Conservation (phyloP, 1,284 basidiomycete species). For the Leccinum cinnamomeum region DNA sequence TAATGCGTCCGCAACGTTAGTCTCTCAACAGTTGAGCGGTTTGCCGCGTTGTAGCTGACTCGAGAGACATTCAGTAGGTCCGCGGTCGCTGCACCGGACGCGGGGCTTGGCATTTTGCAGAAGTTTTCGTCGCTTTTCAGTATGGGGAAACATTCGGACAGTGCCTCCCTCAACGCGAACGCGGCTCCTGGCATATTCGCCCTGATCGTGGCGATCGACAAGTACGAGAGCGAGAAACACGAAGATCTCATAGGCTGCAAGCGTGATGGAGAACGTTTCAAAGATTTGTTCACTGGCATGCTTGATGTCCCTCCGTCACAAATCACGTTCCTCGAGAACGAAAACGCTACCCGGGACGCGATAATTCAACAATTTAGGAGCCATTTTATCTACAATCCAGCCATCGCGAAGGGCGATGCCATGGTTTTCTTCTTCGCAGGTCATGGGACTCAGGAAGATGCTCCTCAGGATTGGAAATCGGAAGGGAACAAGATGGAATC, state of each 20-base stretch:
- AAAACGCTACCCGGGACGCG: conserved; percentile 1
- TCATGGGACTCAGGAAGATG: background rate
- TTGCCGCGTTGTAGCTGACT: background rate
- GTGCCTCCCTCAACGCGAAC: background rate
- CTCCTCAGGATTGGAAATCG: background rate
- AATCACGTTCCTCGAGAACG: background rate
- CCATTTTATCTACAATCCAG: conserved; percentile 1
- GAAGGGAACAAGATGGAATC: conserved; percentile 1
- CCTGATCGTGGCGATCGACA: conserved; percentile 1
- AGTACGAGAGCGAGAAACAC: background rate
- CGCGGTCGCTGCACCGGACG: background rate
- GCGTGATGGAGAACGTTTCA: conserved; percentile 1
- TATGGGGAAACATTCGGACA: background rate
- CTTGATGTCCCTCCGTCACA: background rate
- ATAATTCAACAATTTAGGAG: background rate
- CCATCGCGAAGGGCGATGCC: background rate
- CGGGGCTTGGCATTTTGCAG: background rate
- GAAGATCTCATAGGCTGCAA: background rate
- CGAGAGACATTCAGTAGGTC: background rate
- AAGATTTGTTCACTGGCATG: background rate
- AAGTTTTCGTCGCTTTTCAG: background rate
- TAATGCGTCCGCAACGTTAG: background rate
- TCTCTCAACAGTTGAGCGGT: background rate
- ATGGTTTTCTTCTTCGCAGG: conserved; percentile 4
- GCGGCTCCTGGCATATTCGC: conserved; percentile 1